A percentile compares a stretch with the other conserved stretches of the same genome.
These are phyloP conservation scores for Candida hungchunana DNA, from an alignment of 805 yeast species.

Conservation along the genomic window DNA sequence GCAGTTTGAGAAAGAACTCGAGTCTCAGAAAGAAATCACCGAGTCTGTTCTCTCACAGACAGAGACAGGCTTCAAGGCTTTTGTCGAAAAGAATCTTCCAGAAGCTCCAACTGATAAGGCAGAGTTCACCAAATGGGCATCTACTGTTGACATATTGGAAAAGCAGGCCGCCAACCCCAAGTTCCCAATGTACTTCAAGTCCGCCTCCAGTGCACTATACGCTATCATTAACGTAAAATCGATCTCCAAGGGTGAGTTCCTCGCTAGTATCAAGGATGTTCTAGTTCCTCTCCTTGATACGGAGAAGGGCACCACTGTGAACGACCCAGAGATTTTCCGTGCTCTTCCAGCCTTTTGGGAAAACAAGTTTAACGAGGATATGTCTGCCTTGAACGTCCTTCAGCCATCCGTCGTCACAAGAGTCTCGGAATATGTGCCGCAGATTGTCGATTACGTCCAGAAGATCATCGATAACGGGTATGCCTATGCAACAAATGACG, in stretches of 20 bases:
- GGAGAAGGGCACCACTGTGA: slow-evolving; percentile 68
- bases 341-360: slow-evolving; percentile 90
- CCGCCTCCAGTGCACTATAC: slow-evolving; percentile 48
- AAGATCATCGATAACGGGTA: slow-evolving; percentile 74
- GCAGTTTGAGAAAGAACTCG: slow-evolving; percentile 39
- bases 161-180: slow-evolving; percentile 67
- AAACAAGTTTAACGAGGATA: slow-evolving; percentile 74
- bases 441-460: slow-evolving; percentile 75
- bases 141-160: slow-evolving; percentile 43
- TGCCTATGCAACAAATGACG: slow-evolving; percentile 80
- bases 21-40: slow-evolving; percentile 23
- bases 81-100: slow-evolving; percentile 52
- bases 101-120: slow-evolving; percentile 31
- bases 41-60: slow-evolving; percentile 37
- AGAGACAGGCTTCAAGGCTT: slow-evolving; percentile 41
- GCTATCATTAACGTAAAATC: slow-evolving; percentile 35
- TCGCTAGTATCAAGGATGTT: slow-evolving; percentile 63
- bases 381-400: slow-evolving; percentile 78
- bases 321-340: slow-evolving; percentile 80
- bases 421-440: slow-evolving; percentile 94
- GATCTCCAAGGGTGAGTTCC: slow-evolving; percentile 34
- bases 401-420: slow-evolving; percentile 86
- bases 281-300: slow-evolving; percentile 69
- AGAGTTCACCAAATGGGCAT: slow-evolving; percentile 50
- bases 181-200: slow-evolving; percentile 75